Percentiles rank a stretch among this genome's conserved stretches.
Conservation (phyloP, 441 rosid genomes). For the Corymbia citriodora region DNA sequence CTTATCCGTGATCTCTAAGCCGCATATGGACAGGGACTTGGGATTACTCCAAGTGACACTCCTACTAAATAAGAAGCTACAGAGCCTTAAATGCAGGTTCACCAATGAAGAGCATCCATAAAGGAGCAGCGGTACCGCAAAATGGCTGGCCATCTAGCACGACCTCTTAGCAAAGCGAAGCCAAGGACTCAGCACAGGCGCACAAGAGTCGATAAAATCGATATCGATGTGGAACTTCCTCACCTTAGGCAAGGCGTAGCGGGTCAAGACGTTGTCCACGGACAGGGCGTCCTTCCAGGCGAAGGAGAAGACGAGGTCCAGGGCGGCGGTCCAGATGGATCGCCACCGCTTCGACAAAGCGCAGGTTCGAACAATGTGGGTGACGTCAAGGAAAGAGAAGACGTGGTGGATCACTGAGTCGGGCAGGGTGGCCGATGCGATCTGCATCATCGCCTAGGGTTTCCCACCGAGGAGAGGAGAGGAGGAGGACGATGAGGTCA, state of each 20-base stretch:
- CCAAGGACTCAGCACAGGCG: not conserved
- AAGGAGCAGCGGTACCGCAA: not conserved
- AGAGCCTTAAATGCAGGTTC: too few species aligned
- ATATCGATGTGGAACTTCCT: not conserved
- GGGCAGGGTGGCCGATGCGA: too few species aligned
- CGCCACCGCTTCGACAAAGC: too few species aligned
- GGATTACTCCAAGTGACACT: not conserved
- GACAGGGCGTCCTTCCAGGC: not conserved
- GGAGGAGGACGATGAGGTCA: too few species aligned
- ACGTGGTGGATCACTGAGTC: too few species aligned
- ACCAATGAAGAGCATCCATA: not conserved
- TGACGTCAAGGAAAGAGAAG: too few species aligned
- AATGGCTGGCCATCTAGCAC: too few species aligned
- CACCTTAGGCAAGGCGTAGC: not conserved
- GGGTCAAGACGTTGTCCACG: not conserved
- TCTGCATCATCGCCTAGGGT: too few species aligned
- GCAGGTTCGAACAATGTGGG: too few species aligned
- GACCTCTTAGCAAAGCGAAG: not conserved
- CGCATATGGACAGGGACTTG: not conserved
- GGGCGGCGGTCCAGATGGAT: too few species aligned
- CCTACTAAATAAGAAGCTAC: not conserved
- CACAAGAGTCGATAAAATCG: not conserved
- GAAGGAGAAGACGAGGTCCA: too few species aligned
- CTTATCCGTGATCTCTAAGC: not conserved
- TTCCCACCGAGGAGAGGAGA: too few species aligned